Percentiles rank a stretch among this genome's conserved stretches.
phyloP scores from a whole-genome alignment of 768 basidiomycete species.

The Pleurotus tuber-regium region DNA sequence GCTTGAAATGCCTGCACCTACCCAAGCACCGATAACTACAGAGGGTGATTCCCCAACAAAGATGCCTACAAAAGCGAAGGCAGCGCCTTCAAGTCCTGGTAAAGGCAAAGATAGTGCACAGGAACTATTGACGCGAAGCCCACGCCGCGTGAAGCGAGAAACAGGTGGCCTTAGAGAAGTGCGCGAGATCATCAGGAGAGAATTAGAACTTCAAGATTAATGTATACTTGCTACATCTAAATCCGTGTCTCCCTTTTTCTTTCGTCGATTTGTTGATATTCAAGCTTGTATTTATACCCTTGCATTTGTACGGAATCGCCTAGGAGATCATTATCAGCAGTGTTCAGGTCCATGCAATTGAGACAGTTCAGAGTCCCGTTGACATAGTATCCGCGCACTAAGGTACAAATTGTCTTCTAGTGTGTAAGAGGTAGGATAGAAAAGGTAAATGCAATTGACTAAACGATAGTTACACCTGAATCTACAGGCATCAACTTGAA shows the following conservation, averaged over 20 bases:
- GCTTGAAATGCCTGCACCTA: slow-evolving; percentile 60
- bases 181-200: slow-evolving; percentile 75
- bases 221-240: background rate
- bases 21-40: slow-evolving; percentile 17
- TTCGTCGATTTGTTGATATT: background rate
- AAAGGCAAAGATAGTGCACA: slow-evolving; percentile 61
- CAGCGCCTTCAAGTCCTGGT: slow-evolving; percentile 48
- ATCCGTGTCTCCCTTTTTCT: background rate
- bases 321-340: no score
- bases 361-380: no score
- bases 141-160: slow-evolving; percentile 67
- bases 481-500: slow-evolving; percentile 4
- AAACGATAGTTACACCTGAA: slow-evolving; percentile 3
- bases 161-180: slow-evolving; percentile 75
- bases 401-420: background rate
- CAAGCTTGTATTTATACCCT: no score
- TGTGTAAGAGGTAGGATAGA: background rate
- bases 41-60: slow-evolving; percentile 18
- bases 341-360: background rate
- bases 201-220: slow-evolving; percentile 71
- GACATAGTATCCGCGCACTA: no score
- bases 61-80: slow-evolving; percentile 39
- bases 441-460: background rate
- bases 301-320: no score
- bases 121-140: slow-evolving; percentile 67